Evolutionary conservation across 2,329 filamentous ascomycete species (phyloP), one percentile per base, ranked within the genome.

Genomic region (Neopestalotiopsis clavispora): DNA sequence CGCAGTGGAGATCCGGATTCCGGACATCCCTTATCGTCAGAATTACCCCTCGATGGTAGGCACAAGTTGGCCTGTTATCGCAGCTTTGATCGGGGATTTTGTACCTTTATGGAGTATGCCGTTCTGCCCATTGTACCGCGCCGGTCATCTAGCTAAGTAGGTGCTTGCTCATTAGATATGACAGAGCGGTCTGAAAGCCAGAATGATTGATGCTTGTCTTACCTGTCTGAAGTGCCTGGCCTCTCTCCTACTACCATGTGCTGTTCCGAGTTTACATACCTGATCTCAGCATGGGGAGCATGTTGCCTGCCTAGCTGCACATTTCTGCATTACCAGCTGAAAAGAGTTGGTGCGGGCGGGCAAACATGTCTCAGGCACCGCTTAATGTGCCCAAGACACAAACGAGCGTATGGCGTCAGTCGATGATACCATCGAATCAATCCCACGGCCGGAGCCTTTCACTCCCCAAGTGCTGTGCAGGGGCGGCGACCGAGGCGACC

Each of bases 1-100:
- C 10, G 28, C 57, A 40, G 64, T 66, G 64, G 64, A 58, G 64
- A 34, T 59, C 45, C 34, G 49, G 30, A 12, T 57, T 20, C 57
- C 23, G 23, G 23, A 28, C 23, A 28, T 28, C 23, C 45, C 45
- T 66, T 66, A 66, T 66, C 64, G 30, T 49, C 17, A 28, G 62
- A 14, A 5, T 56, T 56, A 42, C 60, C 34, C 60, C 30, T 38
- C 60, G 30, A 45, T n/a, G n/a, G 34, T 5, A 38, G 34, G 34
- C 10, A 38, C 6, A 38, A 10, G 34, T 10, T 38, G 34, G 0
- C 10, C 10, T 38, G 34, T 38, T 45, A 28, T n/a, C n/a, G 30
- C 23, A 63, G 14, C 13, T 20, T 5, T 17, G 60, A 63, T 38
- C 60, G 58, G 58, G 28, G 49, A 38, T 38, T 38, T 38, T 38